A percentile compares a stretch with the other conserved stretches of the same genome.
Conservation (phyloP, 208 protist species). For the Acanthamoeba polyphaga region DNA sequence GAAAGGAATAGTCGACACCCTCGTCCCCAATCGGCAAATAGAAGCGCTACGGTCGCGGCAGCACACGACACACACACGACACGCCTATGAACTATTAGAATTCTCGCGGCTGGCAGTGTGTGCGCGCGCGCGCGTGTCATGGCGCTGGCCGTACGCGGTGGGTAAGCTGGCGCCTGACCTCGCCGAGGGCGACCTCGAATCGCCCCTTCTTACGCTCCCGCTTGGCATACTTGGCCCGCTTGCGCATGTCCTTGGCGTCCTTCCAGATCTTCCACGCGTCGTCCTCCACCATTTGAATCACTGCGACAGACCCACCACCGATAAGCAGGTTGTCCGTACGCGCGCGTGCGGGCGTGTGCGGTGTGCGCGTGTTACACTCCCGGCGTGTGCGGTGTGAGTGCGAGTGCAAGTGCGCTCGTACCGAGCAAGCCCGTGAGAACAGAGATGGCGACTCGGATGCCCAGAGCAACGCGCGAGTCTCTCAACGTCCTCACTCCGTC, state of each 20-base stretch:
- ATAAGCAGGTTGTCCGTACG: neutral
- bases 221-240: neutral
- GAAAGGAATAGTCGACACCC: neutral
- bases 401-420: neutral
- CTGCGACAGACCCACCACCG: neutral
- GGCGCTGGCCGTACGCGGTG: neutral
- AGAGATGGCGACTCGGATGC: neutral
- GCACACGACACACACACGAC: neutral
- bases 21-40: neutral
- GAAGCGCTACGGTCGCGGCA: neutral
- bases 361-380: too few species aligned
- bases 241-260: constrained; percentile 14
- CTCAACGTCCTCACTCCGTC: neutral
- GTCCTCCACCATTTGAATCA: constrained; percentile 38
- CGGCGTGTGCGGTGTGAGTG: neutral
- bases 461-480: neutral
- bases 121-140: neutral
- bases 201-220: neutral
- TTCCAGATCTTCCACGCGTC: constrained; percentile 57
- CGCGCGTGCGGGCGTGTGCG: too few species aligned
- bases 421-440: neutral
- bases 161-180: neutral
- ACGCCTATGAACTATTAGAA: neutral
- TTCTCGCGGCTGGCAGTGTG: too few species aligned
- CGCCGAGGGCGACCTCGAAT: neutral